phyloP scores from a whole-genome alignment of 106 monocot species.

The Vanilla planifolia region DNA sequence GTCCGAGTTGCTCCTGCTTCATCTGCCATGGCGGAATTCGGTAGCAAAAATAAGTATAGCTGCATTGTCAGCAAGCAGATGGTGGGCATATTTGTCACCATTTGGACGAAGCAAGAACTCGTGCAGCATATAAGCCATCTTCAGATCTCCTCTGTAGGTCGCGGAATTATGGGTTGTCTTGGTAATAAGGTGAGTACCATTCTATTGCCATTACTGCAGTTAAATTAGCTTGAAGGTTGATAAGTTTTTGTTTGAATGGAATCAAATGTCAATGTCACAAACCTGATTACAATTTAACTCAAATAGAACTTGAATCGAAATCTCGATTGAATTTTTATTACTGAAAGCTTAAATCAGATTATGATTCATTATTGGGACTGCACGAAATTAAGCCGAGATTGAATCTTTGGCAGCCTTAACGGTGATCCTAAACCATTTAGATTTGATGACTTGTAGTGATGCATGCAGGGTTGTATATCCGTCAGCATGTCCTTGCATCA shows the following conservation, averaged over 20 bases:
- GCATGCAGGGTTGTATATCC: conserved; percentile 52
- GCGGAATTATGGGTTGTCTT: conserved; percentile 52
- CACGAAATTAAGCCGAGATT: too few species aligned
- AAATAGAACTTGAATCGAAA: too few species aligned
- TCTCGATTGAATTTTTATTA: too few species aligned
- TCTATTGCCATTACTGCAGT: too few species aligned
- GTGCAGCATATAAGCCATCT: conserved; percentile 50
- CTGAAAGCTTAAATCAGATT: too few species aligned
- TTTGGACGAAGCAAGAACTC: conserved; percentile 48
- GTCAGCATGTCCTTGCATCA: conserved; percentile 62
- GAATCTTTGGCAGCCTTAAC: too few species aligned
- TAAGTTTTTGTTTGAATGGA: too few species aligned
- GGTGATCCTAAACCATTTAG: not conserved
- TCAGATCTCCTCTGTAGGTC: conserved; percentile 39
- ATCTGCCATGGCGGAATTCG: not conserved
- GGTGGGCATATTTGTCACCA: conserved; percentile 61
- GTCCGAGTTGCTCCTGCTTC: not conserved
- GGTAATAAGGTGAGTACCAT: conserved; percentile 73
- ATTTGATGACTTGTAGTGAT: too few species aligned
- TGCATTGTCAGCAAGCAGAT: conserved; percentile 56
- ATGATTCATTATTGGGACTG: too few species aligned
- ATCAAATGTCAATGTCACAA: too few species aligned
- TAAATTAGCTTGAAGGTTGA: too few species aligned
- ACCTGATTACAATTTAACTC: too few species aligned
- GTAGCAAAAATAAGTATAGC: conserved; percentile 22